These are phyloP conservation scores for Pseudophaeomoniella oleicola DNA, from an alignment of 2,329 filamentous ascomycete species.

Conservation along the genomic window DNA sequence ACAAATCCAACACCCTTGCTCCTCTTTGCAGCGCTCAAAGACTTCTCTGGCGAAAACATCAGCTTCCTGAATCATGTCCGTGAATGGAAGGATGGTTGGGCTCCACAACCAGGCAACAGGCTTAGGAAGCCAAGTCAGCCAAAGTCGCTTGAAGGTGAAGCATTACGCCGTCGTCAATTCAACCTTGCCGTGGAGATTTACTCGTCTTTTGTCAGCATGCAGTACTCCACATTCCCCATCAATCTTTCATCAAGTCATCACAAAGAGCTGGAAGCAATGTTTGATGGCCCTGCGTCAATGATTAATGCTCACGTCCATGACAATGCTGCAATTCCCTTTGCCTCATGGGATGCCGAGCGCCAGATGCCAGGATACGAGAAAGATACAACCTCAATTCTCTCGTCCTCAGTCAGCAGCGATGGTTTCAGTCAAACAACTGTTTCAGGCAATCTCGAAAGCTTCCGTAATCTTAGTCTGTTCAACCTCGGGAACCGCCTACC, in stretches of 20 bases:
- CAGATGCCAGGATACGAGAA: background rate
- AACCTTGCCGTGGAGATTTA: constrained; percentile 48
- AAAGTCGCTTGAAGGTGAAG: constrained; percentile 12
- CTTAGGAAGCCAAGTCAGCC: constrained; percentile 10
- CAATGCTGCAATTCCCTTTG: constrained; percentile 25
- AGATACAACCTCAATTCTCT: constrained; percentile 2
- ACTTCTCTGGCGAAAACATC: constrained; percentile 60
- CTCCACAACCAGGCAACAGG: constrained; percentile 4
- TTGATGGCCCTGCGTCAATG: constrained; percentile 35
- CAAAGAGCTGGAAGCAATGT: constrained; percentile 39
- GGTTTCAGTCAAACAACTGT: constrained; percentile 1
- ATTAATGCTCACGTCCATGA: constrained; percentile 27
- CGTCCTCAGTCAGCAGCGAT: constrained; percentile 9
- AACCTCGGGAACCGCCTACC: constrained; percentile 16
- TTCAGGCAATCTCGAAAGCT: background rate
- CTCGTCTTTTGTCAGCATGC: constrained; percentile 43
- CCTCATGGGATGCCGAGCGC: constrained; percentile 12
- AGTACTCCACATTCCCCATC: constrained; percentile 51
- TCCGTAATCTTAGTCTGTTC: constrained; percentile 5
- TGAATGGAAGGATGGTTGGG: constrained; percentile 36
- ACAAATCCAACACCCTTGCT: constrained; percentile 45
- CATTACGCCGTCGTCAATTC: constrained; percentile 37
- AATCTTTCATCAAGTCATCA: constrained; percentile 48
- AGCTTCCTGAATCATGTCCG: constrained; percentile 46
- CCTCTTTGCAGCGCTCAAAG: constrained; percentile 48